Percentiles rank a stretch among this genome's conserved stretches.
These are phyloP conservation scores for Podila verticillata DNA, from an alignment of 192 early-diverging fungal genomes.

Conservation along the genomic window DNA sequence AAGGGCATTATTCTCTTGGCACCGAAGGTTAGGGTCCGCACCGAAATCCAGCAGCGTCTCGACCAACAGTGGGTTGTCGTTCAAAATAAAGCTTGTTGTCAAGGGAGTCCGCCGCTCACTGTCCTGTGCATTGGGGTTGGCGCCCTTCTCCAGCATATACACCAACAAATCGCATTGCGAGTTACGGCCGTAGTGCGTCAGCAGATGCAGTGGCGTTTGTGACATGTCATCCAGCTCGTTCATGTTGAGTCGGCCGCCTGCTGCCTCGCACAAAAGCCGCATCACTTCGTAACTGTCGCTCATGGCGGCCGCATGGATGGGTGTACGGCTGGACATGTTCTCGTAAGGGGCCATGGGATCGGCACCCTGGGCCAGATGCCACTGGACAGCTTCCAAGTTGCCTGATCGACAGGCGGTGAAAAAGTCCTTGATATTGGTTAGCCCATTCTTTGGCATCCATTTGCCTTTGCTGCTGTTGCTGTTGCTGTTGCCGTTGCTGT, in stretches of 20 bases:
- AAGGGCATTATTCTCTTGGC: slow-evolving; percentile 44
- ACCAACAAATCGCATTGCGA: slow-evolving; percentile 5
- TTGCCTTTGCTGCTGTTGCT: slow-evolving; percentile 9
- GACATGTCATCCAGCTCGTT: slow-evolving; percentile 41
- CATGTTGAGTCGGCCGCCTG: slow-evolving; percentile 27
- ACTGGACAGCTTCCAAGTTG: slow-evolving; percentile 31
- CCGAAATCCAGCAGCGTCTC: slow-evolving; percentile 45
- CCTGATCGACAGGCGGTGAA: slow-evolving; percentile 25
- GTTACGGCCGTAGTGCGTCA: slow-evolving; percentile 33
- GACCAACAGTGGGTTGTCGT: slow-evolving; percentile 33
- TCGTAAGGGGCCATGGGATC: slow-evolving; percentile 43
- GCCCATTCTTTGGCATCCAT: slow-evolving; percentile 24
- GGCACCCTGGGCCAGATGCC: slow-evolving; percentile 38
- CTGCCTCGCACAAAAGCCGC: slow-evolving; percentile 29
- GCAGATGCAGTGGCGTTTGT: slow-evolving; percentile 39
- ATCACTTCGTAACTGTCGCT: slow-evolving; percentile 40
- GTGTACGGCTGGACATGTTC: slow-evolving; percentile 32
- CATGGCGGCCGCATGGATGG: slow-evolving; percentile 43
- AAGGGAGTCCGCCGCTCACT: slow-evolving; percentile 37
- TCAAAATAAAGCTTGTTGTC: slow-evolving; percentile 39
- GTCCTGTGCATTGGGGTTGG: slow-evolving; percentile 38
- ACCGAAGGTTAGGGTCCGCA: slow-evolving; percentile 38
- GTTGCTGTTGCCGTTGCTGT: slow-evolving; percentile 4
- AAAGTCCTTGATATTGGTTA: slow-evolving; percentile 33
- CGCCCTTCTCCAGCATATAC: slow-evolving; percentile 45